Percentiles rank a stretch among this genome's conserved stretches.
phyloP scores from a whole-genome alignment of 257 asterid species.

The Jacaranda copaia region DNA sequence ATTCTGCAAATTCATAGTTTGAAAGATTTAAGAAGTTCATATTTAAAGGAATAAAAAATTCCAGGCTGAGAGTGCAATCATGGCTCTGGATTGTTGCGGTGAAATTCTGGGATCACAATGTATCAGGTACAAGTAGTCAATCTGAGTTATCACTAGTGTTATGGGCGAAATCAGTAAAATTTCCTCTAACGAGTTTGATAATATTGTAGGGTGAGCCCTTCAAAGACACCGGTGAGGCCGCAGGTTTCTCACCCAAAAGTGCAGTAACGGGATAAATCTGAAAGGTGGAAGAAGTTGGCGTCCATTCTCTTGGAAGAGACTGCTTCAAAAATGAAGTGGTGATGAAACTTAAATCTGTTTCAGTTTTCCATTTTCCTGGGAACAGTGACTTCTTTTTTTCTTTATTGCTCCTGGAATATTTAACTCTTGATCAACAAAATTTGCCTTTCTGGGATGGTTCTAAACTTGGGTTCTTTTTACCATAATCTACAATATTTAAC shows the following conservation, averaged over 20 bases:
- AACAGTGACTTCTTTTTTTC: conserved; percentile 36
- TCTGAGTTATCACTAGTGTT: background rate
- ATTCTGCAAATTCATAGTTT: too few relatives aligned
- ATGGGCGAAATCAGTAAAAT: background rate
- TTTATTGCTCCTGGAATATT: conserved; percentile 22
- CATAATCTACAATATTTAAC: too few relatives aligned
- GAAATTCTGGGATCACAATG: conserved; percentile 82
- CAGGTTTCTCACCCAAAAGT: conserved; percentile 20
- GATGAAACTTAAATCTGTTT: conserved; percentile 35
- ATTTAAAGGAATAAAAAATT: background rate
- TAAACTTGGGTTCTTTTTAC: too few relatives aligned
- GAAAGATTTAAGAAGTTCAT: too few relatives aligned
- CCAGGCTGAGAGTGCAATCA: conserved; percentile 92
- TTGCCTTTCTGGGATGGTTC: too few relatives aligned
- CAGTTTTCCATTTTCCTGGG: conserved; percentile 29
- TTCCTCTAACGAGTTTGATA: conserved; percentile 10
- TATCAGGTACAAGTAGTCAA: conserved; percentile 59
- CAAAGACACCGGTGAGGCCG: conserved; percentile 98
- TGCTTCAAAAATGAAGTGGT: conserved; percentile 45
- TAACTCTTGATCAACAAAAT: conserved; percentile 27
- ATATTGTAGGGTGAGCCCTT: conserved; percentile 87
- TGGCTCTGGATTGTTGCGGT: conserved; percentile 93
- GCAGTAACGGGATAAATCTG: too few relatives aligned
- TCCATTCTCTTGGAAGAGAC: conserved; percentile 51
- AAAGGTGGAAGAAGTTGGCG: conserved; percentile 38